These are phyloP conservation scores for Podaxis mareebaensis DNA, from an alignment of 768 basidiomycete genomes.

Conservation along the genomic window DNA sequence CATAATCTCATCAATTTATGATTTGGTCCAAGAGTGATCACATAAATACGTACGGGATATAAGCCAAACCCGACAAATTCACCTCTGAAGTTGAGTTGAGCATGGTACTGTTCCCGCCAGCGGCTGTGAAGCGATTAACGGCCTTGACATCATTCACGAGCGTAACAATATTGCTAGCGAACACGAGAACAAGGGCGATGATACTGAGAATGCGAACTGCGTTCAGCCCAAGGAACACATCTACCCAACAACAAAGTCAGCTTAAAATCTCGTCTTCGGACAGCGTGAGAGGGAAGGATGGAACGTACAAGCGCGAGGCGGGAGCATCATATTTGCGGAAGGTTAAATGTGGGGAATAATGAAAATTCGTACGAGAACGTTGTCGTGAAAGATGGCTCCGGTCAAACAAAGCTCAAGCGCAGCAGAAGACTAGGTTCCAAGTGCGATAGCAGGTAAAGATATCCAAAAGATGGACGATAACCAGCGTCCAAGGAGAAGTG, in stretches of 20 bases:
- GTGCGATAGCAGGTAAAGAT: not conserved
- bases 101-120: slow-evolving; percentile 31
- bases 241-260: slow-evolving; percentile 25
- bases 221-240: slow-evolving; percentile 79
- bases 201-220: slow-evolving; percentile 77
- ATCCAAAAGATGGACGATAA: not conserved
- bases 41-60: slow-evolving; percentile 59
- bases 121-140: slow-evolving; percentile 63
- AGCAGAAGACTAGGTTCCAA: not conserved
- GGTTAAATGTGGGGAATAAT: not conserved
- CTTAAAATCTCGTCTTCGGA: not conserved
- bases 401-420: not conserved
- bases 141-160: slow-evolving; percentile 75
- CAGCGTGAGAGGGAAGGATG: not conserved
- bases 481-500: not conserved
- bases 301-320: slow-evolving; percentile 39
- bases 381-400: not conserved
- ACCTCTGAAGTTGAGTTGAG: not conserved
- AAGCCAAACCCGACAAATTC: slow-evolving; percentile 60
- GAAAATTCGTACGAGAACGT: not conserved
- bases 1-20: not conserved
- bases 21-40: slow-evolving; percentile 2
- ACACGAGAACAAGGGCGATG: slow-evolving; percentile 75
- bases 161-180: slow-evolving; percentile 75
- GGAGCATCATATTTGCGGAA: slow-evolving; percentile 28